Percentiles rank a stretch among this genome's conserved stretches.
These are phyloP conservation scores for Aplosporella prunicola DNA, from an alignment of 2,329 filamentous ascomycete genomes.

Conservation along the genomic window DNA sequence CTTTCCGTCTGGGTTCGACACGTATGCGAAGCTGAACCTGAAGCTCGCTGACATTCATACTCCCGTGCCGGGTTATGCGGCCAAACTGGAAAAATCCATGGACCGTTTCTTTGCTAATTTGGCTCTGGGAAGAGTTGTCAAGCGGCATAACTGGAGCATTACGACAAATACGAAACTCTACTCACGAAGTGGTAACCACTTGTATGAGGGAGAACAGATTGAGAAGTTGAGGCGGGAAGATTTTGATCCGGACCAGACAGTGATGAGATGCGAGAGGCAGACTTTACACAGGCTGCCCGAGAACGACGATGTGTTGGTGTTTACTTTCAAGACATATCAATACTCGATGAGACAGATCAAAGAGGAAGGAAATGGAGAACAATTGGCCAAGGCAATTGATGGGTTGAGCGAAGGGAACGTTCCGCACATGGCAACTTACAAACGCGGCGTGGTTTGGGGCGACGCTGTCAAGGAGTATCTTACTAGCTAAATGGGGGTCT, in stretches of 20 bases:
- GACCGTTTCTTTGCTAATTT: conserved; percentile 51
- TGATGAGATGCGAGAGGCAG: conserved; percentile 50
- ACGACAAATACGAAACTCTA: conserved; percentile 35
- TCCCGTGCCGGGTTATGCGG: conserved; percentile 49
- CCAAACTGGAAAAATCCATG: conserved; percentile 51
- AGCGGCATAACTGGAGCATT: conserved; percentile 46
- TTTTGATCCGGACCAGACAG: conserved; percentile 15
- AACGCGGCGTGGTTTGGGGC: conserved; percentile 48
- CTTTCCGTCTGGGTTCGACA: conserved; percentile 51
- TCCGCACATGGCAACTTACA: conserved; percentile 51
- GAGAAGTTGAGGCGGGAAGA: conserved; percentile 10
- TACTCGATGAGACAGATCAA: conserved; percentile 48
- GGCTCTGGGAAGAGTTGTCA: conserved; percentile 45
- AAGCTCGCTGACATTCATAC: conserved; percentile 47
- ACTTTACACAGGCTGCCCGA: conserved; percentile 50
- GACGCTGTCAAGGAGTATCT: conserved; percentile 45
- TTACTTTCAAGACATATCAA: conserved; percentile 54
- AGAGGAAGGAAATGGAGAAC: conserved; percentile 46
- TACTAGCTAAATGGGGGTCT: conserved; percentile 16
- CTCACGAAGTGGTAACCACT: conserved; percentile 33
- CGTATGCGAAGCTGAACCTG: conserved; percentile 44
- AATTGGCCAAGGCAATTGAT: conserved; percentile 49
- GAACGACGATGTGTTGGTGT: conserved; percentile 44
- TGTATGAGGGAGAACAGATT: conserved; percentile 29
- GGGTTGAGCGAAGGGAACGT: conserved; percentile 48